phyloP scores from a whole-genome alignment of 192 early-diverging fungal genomes.

The Allomyces javanicus region DNA sequence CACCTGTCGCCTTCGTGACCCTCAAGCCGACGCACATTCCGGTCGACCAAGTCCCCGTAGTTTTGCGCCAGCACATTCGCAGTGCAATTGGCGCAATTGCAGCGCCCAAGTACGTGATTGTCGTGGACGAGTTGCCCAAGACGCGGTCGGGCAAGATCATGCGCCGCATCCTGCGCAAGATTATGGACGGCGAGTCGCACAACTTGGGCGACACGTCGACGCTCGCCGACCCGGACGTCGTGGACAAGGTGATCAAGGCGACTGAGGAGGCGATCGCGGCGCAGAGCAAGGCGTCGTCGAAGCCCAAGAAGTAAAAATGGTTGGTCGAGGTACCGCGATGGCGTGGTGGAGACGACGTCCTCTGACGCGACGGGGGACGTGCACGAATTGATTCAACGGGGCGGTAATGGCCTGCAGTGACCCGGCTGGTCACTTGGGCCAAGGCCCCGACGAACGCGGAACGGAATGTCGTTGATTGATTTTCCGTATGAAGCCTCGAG shows the following conservation, averaged over 20 bases:
- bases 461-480: no score
- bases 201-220: conserved; percentile 77
- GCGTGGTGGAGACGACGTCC: no score
- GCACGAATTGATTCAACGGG: no score
- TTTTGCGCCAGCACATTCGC: conserved; percentile 41
- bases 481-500: no score
- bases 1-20: conserved; percentile 42
- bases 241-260: not conserved
- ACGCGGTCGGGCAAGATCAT: conserved; percentile 71
- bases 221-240: conserved; percentile 45
- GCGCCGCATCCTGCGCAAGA: conserved; percentile 50
- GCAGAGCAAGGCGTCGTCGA: no score
- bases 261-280: no score
- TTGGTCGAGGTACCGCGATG: no score
- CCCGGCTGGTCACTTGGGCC: no score
- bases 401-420: no score
- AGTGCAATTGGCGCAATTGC: conserved; percentile 61
- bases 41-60: conserved; percentile 10
- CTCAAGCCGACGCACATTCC: conserved; percentile 10
- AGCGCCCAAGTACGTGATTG: conserved; percentile 44
- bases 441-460: no score
- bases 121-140: conserved; percentile 60
- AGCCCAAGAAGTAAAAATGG: no score
- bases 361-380: no score
- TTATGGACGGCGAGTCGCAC: conserved; percentile 52